Base-by-base conservation (phyloP, 805 yeast species). In the Maudiozyma bulderi region DNA sequence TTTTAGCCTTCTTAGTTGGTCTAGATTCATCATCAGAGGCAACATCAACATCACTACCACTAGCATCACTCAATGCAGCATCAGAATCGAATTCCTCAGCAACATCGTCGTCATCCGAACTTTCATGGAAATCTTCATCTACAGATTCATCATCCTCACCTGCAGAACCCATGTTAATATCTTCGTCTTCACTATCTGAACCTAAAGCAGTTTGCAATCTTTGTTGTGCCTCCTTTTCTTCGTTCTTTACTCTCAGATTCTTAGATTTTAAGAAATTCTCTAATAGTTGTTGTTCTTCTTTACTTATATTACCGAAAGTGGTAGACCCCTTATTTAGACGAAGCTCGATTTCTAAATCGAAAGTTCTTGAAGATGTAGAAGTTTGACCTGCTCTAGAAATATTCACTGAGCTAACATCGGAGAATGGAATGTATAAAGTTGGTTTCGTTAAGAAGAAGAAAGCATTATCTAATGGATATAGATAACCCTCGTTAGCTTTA, bases 401-500 rank as follows among this genome's bases (percentile, higher is more conserved):
- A 37, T 85, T 80, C 33, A 93, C 81, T 40, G 74, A 76, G 47
- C 82, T 73, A 39, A 93, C 78, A 58, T 93, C 98, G 0, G 85
- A 72, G 65, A 80, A 85, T 49, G 97, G 95, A 54, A 93, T 86
- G 65, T 86, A 86, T 40, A 93, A 80, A 0, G 97, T 89, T 43
- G 99, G 96, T 65, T 93, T 93, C 28, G 96, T 89, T 44, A 91
- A 83, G 64, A 93, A 91, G 53, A 93, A 70, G 62, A 93, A 79
- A 49, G 95, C 86, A 68, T 87, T 86, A 55, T 93, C 99, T 51
- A 93, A 75, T n/a, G 95, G 88, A 66, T 86, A 93, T 52, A 93
- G 70, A 58, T 89, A 85, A 31, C 99, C 98, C 71, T 93, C 98
- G 46, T 86, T 84, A 0, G 98, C 98, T 67, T 91, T 93, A 57